phyloP scores from a whole-genome alignment of 106 monocot genomes.

The Phalaenopsis aphrodite region DNA sequence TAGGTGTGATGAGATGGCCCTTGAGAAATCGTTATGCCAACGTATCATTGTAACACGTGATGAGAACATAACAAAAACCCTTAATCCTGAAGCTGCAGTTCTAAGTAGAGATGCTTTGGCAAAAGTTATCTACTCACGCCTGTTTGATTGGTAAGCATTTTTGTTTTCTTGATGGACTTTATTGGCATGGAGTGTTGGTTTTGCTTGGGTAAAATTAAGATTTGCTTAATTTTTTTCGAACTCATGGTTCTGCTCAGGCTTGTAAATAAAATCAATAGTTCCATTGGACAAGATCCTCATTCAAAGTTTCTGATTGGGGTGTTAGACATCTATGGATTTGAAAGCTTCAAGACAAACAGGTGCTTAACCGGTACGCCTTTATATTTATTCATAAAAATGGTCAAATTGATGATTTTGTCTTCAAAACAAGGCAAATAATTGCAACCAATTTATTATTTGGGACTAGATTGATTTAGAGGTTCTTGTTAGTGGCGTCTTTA shows the following conservation, averaged over 20 bases:
- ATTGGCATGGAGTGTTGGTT: background rate
- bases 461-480: background rate
- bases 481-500: background rate
- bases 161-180: conserved; percentile 1
- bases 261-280: conserved; percentile 47
- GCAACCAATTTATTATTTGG: background rate
- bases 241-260: conserved; percentile 24
- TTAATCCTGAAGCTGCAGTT: conserved; percentile 37
- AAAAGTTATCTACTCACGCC: conserved; percentile 43
- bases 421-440: background rate
- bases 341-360: conserved; percentile 78
- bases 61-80: conserved; percentile 43
- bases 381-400: conserved; percentile 7
- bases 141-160: conserved; percentile 52
- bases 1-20: conserved; percentile 49
- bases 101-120: conserved; percentile 52
- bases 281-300: conserved; percentile 52
- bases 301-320: conserved; percentile 46
- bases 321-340: conserved; percentile 58
- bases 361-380: conserved; percentile 65
- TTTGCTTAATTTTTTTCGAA: background rate
- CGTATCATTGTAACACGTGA: conserved; percentile 49
- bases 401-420: conserved; percentile 1
- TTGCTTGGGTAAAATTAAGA: background rate
- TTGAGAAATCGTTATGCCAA: conserved; percentile 51